Conservation (phyloP, 2,329 filamentous ascomycete species). For the Alternaria arborescens region DNA sequence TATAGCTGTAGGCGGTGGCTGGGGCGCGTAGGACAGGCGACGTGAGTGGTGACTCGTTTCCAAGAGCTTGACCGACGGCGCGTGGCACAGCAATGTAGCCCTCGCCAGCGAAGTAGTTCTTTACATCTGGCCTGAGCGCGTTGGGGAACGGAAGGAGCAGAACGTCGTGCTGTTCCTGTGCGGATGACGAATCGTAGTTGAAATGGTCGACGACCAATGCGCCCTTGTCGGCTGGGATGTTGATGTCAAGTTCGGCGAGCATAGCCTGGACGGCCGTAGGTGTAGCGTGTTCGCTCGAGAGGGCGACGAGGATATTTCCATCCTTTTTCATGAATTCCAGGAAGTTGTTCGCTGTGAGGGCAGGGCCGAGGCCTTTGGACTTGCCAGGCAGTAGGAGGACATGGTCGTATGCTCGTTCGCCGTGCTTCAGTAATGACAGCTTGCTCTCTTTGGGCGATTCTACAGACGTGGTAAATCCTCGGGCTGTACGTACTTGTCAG, state of each 20-base stretch:
- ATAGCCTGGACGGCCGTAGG: constrained; percentile 78
- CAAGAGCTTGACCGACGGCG: constrained; percentile 81
- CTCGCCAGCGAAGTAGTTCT: constrained; percentile 77
- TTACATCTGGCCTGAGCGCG: constrained; percentile 71
- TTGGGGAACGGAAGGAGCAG: constrained; percentile 77
- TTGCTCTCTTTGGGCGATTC: constrained; percentile 64
- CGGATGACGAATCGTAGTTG: constrained; percentile 81
- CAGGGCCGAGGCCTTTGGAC: constrained; percentile 90
- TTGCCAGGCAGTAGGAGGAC: constrained; percentile 87
- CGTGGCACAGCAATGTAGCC: constrained; percentile 82
- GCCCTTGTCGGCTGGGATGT: constrained; percentile 84
- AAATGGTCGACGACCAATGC: constrained; percentile 94
- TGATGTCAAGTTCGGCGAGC: constrained; percentile 87
- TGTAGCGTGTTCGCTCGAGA: constrained; percentile 75
- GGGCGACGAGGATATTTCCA: constrained; percentile 88
- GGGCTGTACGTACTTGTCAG: constrained; percentile 61
- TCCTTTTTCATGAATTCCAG: constrained; percentile 91
- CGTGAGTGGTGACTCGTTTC: constrained; percentile 76
- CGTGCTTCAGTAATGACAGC: constrained; percentile 84
- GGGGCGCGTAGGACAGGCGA: constrained; percentile 84
- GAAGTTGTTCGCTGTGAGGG: constrained; percentile 83
- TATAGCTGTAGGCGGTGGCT: constrained; percentile 89
- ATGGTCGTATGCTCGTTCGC: constrained; percentile 90
- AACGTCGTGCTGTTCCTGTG: constrained; percentile 86
- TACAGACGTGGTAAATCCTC: constrained; percentile 83